Evolutionary conservation across 23 red algal species (phyloP), one percentile per base, ranked within the genome.

Genomic region (Cyanidiococcus yangmingshanensis): DNA sequence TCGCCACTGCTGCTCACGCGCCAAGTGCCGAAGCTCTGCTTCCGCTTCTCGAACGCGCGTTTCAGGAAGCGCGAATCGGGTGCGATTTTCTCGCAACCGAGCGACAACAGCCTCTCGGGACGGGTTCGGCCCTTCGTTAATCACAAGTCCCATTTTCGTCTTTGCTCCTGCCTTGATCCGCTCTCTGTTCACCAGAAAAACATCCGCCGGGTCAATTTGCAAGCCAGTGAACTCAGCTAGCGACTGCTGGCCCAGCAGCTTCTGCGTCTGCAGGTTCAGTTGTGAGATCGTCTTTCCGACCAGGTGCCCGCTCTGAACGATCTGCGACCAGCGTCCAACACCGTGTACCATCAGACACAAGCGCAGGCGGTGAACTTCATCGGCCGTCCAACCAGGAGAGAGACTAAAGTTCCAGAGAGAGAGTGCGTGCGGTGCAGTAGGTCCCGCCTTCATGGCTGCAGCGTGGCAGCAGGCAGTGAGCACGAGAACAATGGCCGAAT

Each of bases 191-290:
- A 25, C 36, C 24, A 71, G 7, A 26, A 67, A 38, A 21, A 81
- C 78, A 38, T 58, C 78, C 0, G 78, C 78, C 38, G 78, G 78
- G 67, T 81, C 78, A n/a, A 81, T 57, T 39, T 58, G 68, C 0
- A 81, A 29, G 17, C 78, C 78, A 1, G 78, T 81, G 67, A 81
- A 81, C 45, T 81, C 78, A 0, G 78, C 78, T 2, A 81, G 39
- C 37, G 78, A 81, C 27, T 81, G 78, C 51, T 81, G 78, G 0
- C 78, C 78, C 38, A 81, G 57, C 41, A 81, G 39, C 27, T 58
- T 50, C 50, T 81, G 78, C 37, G 78, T 81, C 50, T 81, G 78
- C 34, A 81, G 59, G 68, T 81, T 81, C 78, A 81, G 68, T 58
- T 81, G 78, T 0, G 78, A 81, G 2, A 81, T 81, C 1, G 78